Percentiles rank a stretch among this genome's conserved stretches.
phyloP scores from a whole-genome alignment of 129 eudicot genomes.

The Chrysanthemum seticuspe region DNA sequence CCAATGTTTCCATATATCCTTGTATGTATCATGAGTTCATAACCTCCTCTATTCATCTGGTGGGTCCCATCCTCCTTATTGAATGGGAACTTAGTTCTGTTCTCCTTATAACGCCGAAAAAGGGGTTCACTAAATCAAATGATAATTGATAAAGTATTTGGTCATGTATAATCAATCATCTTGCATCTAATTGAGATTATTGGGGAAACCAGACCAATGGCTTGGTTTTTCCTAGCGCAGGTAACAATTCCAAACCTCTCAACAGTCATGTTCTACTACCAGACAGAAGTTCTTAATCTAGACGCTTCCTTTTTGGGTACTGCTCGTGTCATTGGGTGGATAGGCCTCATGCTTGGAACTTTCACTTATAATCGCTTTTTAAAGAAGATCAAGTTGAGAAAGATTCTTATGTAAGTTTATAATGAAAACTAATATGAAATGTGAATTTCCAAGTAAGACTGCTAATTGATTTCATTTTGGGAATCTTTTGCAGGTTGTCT shows the following conservation, averaged over 20 bases:
- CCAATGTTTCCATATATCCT: too few relatives aligned
- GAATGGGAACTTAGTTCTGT: too few relatives aligned
- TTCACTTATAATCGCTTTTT: constrained; percentile 69
- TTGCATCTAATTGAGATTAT: constrained; percentile 23
- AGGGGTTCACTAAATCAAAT: neutral
- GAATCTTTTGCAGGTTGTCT: constrained; percentile 57
- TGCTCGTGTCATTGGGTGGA: constrained; percentile 83
- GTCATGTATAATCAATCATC: neutral
- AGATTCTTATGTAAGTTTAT: constrained; percentile 68
- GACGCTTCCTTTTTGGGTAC: constrained; percentile 90
- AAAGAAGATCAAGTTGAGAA: constrained; percentile 74
- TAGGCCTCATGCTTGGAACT: constrained; percentile 93
- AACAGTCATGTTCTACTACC: constrained; percentile 82
- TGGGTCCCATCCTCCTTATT: too few relatives aligned
- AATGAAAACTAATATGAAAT: neutral
- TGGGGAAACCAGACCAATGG: constrained; percentile 75
- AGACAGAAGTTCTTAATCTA: constrained; percentile 68
- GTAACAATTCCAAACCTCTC: constrained; percentile 86
- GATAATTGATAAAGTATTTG: neutral
- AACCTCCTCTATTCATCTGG: too few relatives aligned
- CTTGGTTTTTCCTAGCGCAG: constrained; percentile 88
- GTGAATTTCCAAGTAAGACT: neutral
- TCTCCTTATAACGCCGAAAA: too few relatives aligned
- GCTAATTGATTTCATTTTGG: constrained; percentile 20
- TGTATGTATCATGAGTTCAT: too few relatives aligned